A percentile compares a stretch with the other conserved stretches of the same genome.
Evolutionary conservation across 495 filamentous ascomycete genomes (phyloP).

Genomic region (Aspergillus indologenus): DNA sequence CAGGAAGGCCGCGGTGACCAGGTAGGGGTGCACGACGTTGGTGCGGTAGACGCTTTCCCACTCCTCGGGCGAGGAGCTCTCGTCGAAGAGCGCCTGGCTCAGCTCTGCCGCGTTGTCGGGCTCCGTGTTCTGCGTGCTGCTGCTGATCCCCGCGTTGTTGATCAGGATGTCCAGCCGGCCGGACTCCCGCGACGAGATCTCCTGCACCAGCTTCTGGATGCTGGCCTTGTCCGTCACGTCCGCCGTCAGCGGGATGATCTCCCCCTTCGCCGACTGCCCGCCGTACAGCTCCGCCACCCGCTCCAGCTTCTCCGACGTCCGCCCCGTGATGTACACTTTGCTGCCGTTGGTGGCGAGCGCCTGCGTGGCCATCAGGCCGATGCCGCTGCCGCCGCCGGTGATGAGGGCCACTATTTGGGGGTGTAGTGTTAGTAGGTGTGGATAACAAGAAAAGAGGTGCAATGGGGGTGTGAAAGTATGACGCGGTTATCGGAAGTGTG

Average conservation of each 20-base stretch:
- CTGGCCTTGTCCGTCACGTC: constrained; percentile 50
- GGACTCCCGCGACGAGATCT: constrained; percentile 43
- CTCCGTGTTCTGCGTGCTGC: constrained; percentile 31
- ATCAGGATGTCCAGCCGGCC: constrained; percentile 51
- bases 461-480: too few species aligned
- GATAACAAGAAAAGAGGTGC: too few species aligned
- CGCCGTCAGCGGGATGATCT: constrained; percentile 55
- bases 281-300: constrained; percentile 44
- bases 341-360: constrained; percentile 60
- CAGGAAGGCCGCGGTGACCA: constrained; percentile 43
- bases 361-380: constrained; percentile 53
- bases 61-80: constrained; percentile 35
- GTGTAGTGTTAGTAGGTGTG: too few species aligned
- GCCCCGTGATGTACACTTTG: constrained; percentile 59
- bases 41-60: constrained; percentile 48
- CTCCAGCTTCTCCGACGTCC: constrained; percentile 54
- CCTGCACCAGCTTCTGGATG: constrained; percentile 42
- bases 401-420: constrained; percentile 50
- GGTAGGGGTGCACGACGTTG: constrained; percentile 48
- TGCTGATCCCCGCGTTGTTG: constrained; percentile 54
- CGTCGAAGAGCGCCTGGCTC: constrained; percentile 56
- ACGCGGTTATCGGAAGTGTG: too few species aligned
- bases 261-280: constrained; percentile 46
- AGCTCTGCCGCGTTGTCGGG: constrained; percentile 44
- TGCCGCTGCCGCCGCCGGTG: constrained; percentile 53